Evolutionary conservation across 257 asterid species (phyloP).

Genomic region (Primulina tabacum): DNA sequence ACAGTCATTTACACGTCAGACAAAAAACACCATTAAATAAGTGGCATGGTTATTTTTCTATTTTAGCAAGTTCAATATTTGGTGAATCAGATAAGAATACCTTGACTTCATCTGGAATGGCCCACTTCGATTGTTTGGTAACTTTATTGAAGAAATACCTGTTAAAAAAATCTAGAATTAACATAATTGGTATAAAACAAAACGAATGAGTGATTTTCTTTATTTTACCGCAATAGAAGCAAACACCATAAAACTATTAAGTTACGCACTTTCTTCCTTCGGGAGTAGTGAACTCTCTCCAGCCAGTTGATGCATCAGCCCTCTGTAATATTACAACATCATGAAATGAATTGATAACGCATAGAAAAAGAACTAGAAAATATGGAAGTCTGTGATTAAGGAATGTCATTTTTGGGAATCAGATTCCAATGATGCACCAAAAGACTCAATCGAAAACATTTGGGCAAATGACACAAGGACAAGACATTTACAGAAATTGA

Average conservation of each 20-base stretch:
- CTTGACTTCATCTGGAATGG: slow-evolving; percentile 85
- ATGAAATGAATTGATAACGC: slow-evolving; percentile 20
- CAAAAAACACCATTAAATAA: slow-evolving; percentile 19
- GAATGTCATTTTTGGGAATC: slow-evolving; percentile 7
- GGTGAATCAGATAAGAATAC: slow-evolving; percentile 39
- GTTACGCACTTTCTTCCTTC: slow-evolving; percentile 72
- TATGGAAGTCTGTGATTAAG: slow-evolving; percentile 3
- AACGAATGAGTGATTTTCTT: slow-evolving; percentile 9
- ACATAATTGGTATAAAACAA: slow-evolving; percentile 18
- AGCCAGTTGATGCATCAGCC: slow-evolving; percentile 93
- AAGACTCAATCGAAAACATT: background rate
- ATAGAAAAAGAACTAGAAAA: slow-evolving; percentile 17
- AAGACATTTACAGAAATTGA: background rate
- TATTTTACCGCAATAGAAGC: slow-evolving; percentile 19
- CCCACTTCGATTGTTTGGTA: slow-evolving; percentile 73
- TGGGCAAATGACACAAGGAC: background rate
- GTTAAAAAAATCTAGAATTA: slow-evolving; percentile 27
- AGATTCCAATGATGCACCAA: slow-evolving; percentile 14
- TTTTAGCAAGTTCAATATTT: slow-evolving; percentile 18
- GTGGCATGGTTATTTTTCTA: background rate
- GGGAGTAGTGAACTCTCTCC: slow-evolving; percentile 74
- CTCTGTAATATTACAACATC: slow-evolving; percentile 52
- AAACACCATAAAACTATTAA: slow-evolving; percentile 11
- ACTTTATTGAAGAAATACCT: slow-evolving; percentile 76
- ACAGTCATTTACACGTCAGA: slow-evolving; percentile 22